Percentiles rank a stretch among this genome's conserved stretches.
Conservation (phyloP, 192 early-diverging fungal species). For the Rhizophagus clarus region DNA sequence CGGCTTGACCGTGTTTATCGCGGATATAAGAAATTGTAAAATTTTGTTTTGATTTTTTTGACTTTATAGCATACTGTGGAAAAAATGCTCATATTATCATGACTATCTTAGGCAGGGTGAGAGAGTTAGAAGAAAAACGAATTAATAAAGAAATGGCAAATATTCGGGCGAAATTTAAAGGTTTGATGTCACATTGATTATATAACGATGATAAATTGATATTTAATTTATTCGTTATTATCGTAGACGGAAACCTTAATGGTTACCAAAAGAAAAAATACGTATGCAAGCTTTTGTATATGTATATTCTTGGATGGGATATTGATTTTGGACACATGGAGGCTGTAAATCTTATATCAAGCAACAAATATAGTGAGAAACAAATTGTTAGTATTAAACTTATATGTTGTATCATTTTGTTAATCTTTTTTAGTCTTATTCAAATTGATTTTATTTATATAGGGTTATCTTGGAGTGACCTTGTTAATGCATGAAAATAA, state of each 20-base stretch:
- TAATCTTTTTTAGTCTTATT: background rate
- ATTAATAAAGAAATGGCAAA: conserved; percentile 99
- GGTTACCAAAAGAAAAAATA: conserved; percentile 99
- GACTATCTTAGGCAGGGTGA: conserved; percentile 74
- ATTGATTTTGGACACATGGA: conserved; percentile 99
- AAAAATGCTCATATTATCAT: background rate
- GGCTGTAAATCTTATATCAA: conserved; percentile 89
- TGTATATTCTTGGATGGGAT: conserved; percentile 98
- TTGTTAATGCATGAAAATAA: conserved; percentile 87
- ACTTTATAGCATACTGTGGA: background rate
- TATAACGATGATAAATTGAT: background rate
- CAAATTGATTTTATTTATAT: background rate
- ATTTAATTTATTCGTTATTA: background rate
- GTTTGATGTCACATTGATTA: conserved; percentile 43
- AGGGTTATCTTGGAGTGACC: conserved; percentile 97
- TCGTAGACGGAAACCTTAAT: conserved; percentile 80
- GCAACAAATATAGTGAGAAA: conserved; percentile 94
- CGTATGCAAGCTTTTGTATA: conserved; percentile 98
- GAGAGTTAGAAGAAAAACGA: conserved; percentile 96
- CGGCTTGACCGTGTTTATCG: conserved; percentile 93
- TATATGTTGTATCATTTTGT: no score
- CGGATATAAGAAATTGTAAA: conserved; percentile 97
- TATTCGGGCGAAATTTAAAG: conserved; percentile 98
- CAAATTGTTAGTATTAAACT: conserved; percentile 77
- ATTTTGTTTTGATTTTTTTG: background rate